A percentile compares a stretch with the other conserved stretches of the same genome.
Evolutionary conservation across 1,284 basidiomycete species (phyloP).

Genomic region (Xerocomus alliaceus): DNA sequence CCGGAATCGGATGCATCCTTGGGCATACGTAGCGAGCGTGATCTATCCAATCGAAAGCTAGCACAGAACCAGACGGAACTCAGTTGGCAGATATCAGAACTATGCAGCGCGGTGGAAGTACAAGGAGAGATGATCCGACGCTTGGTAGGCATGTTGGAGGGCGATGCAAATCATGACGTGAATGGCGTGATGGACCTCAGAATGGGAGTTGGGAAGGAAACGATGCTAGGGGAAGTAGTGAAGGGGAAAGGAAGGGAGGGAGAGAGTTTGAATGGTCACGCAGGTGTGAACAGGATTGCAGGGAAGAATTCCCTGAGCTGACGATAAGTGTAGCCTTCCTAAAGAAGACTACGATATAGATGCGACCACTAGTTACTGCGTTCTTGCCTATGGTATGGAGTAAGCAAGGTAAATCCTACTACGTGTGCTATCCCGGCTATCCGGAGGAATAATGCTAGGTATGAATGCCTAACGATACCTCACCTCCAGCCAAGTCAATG

Average conservation of each 20-base stretch:
- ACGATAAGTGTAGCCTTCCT: neutral
- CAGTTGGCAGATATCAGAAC: slow-evolving; percentile 63
- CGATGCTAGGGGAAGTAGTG: neutral
- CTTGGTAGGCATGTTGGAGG: slow-evolving; percentile 27
- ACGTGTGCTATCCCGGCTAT: too few relatives aligned
- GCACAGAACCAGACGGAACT: slow-evolving; percentile 69
- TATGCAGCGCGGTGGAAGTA: slow-evolving; percentile 57
- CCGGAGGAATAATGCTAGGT: too few relatives aligned
- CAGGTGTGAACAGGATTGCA: slow-evolving; percentile 3
- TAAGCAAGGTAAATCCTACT: too few relatives aligned
- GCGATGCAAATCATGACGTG: neutral
- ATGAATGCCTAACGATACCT: too few relatives aligned
- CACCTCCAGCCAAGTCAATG: too few relatives aligned
- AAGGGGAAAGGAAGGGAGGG: slow-evolving; percentile 15
- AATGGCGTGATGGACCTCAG: neutral
- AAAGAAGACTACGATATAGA: too few relatives aligned
- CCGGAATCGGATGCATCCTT: neutral
- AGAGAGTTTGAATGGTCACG: neutral
- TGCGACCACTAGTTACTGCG: too few relatives aligned
- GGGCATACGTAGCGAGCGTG: slow-evolving; percentile 36
- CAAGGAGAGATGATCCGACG: slow-evolving; percentile 58
- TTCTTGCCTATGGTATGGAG: neutral
- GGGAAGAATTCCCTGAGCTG: slow-evolving; percentile 22
- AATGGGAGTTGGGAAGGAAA: neutral
- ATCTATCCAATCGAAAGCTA: slow-evolving; percentile 61